Evolutionary conservation across 129 eudicot genomes (phyloP), one percentile per base, ranked within the genome.

Genomic region (Heracleum sosnowskyi): DNA sequence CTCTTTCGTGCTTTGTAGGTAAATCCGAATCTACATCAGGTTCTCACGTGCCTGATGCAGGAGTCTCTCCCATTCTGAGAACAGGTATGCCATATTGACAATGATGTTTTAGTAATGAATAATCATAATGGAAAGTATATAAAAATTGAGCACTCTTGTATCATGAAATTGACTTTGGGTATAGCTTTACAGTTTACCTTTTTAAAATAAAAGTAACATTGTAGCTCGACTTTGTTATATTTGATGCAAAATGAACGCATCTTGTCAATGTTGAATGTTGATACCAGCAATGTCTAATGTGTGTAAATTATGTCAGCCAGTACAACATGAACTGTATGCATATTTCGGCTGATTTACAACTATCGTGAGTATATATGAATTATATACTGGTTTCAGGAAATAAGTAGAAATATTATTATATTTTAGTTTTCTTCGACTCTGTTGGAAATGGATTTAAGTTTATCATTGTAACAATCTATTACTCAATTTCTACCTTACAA

Each of bases 1-100:
- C 29, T 70, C 36, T 29, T 34, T 69, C 11, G 9, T 24, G 10
- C 73, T 22, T 40, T 24, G 4, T 73, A 42, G 80, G 75, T 35
- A 82, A 76, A 33, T 40, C 69, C 8, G 77, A 55, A 51, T 70
- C 85, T 66, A 8, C 77, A 22, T 51, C 64, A 44, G 70, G 70
- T 18, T 63, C 37, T 12, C 17, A 62, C 0, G 76, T 36, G 62
- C 76, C 79, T 74, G 35, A 39, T 16, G 77, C 76, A 78, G 66
- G 39, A 64, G 60, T 57, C 28, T n/a, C 74, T 75, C 70, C 79
- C 31, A 33, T 29, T 49, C 39, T 10, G 49, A 12, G 16, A 78
- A 66, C 76, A 71, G 82, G 80, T 80, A 80, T 11, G 9, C 18
- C 18, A n/a, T 75, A 41, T 47, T 47, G 39, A 40, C 74, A 42